Percentiles rank a stretch among this genome's conserved stretches.
phyloP scores from a whole-genome alignment of 805 yeast genomes.

The Starmerella tilneyi region DNA sequence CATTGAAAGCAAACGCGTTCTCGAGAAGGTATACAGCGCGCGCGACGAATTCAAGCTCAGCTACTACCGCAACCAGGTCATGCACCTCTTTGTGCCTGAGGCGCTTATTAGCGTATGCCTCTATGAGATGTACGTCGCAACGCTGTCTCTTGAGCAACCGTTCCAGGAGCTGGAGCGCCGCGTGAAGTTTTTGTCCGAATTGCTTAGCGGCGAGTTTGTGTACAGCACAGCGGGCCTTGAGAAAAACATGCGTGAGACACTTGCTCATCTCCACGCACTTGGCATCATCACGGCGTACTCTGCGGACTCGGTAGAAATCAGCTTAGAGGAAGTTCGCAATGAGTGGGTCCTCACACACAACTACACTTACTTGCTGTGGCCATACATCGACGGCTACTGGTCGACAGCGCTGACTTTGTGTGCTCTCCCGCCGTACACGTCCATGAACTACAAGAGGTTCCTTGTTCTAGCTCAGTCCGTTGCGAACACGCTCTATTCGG shows the following conservation, averaged over 20 bases:
- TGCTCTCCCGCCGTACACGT: conserved; percentile 27
- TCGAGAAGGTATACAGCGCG: conserved; percentile 35
- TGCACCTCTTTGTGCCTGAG: conserved; percentile 45
- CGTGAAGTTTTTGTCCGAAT: conserved; percentile 31
- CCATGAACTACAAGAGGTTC: conserved; percentile 29
- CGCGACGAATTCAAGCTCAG: conserved; percentile 46
- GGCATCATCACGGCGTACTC: conserved; percentile 26
- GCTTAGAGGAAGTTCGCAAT: conserved; percentile 17
- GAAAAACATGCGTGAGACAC: conserved; percentile 29
- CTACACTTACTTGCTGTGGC: conserved; percentile 37
- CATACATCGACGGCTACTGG: conserved; percentile 39
- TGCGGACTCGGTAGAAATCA: conserved; percentile 18
- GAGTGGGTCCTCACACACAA: conserved; percentile 33
- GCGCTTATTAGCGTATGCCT: conserved; percentile 39
- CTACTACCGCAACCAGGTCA: conserved; percentile 48
- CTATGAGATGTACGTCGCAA: conserved; percentile 26
- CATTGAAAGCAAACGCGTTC: conserved; percentile 28
- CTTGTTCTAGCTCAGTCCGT: conserved; percentile 32
- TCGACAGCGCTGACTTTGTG: conserved; percentile 32
- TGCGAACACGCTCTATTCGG: conserved; percentile 36
- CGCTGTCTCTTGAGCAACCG: conserved; percentile 23
- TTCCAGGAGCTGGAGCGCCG: conserved; percentile 27
- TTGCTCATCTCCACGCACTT: conserved; percentile 27
- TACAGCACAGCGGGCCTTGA: conserved; percentile 31
- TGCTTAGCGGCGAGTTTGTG: conserved; percentile 35